Evolutionary conservation across 75 land plant genomes (phyloP).

Genomic region (Cunninghamia lanceolata): DNA sequence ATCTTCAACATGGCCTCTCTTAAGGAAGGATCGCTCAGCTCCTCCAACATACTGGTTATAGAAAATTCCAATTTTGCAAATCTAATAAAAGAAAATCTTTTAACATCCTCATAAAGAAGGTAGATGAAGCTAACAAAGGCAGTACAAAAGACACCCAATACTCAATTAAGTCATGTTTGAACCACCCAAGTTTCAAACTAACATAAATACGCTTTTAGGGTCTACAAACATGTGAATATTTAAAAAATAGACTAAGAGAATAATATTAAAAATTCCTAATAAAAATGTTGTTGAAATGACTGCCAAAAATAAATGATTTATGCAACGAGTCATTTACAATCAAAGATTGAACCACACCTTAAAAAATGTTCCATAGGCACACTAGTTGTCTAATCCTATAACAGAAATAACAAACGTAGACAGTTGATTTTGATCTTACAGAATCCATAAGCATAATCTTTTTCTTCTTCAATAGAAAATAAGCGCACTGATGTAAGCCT

Average conservation of each 20-base stretch:
- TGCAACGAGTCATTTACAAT: neutral
- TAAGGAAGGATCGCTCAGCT: too few species aligned
- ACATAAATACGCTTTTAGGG: neutral
- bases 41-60: neutral
- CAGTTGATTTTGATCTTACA: neutral
- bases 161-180: too few species aligned
- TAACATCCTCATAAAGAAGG: neutral
- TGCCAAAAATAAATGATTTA: neutral
- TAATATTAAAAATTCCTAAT: neutral
- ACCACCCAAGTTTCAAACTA: neutral
- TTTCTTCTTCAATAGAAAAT: neutral
- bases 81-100: neutral
- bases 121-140: neutral
- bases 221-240: neutral
- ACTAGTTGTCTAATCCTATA: neutral
- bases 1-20: too few species aligned
- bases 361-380: neutral
- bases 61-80: neutral
- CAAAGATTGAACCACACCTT: neutral
- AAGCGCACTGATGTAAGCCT: neutral
- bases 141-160: neutral
- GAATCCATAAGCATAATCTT: neutral
- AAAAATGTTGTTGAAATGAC: neutral
- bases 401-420: neutral
- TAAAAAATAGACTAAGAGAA: neutral